Percentiles rank a stretch among this genome's conserved stretches.
phyloP scores from a whole-genome alignment of 495 filamentous ascomycete species.

The Neurospora sp. region DNA sequence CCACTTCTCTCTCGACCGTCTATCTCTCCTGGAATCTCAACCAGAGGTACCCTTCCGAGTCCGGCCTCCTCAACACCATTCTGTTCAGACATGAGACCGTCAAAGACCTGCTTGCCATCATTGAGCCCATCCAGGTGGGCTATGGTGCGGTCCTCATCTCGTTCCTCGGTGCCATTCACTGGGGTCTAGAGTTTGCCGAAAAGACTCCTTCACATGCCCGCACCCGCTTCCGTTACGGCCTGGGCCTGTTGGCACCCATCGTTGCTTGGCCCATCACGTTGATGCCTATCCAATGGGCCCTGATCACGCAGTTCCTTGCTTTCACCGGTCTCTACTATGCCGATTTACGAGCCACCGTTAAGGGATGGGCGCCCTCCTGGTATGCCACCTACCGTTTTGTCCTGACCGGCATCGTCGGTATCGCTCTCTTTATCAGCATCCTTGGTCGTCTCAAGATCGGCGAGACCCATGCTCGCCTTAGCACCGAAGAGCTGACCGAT shows the following conservation, averaged over 20 bases:
- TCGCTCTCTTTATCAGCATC: constrained; percentile 74
- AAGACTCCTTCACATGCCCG: constrained; percentile 23
- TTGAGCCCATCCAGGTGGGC: constrained; percentile 87
- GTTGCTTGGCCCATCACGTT: constrained; percentile 91
- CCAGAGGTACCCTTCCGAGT: constrained; percentile 50
- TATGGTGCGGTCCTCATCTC: constrained; percentile 93
- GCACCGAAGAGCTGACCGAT: constrained; percentile 55
- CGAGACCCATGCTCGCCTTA: constrained; percentile 34
- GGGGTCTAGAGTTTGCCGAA: constrained; percentile 65
- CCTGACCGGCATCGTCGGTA: constrained; percentile 85
- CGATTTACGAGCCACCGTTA: constrained; percentile 62
- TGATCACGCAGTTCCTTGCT: constrained; percentile 81
- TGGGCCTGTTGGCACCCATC: constrained; percentile 73
- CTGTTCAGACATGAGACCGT: constrained; percentile 64
- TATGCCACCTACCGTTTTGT: constrained; percentile 93
- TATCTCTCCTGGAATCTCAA: constrained; percentile 76
- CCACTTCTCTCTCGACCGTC: constrained; percentile 78
- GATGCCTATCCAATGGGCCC: constrained; percentile 75
- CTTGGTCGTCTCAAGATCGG: constrained; percentile 80
- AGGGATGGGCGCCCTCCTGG: constrained; percentile 85
- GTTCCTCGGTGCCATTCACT: constrained; percentile 93
- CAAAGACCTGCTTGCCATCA: constrained; percentile 58
- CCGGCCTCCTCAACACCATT: constrained; percentile 37
- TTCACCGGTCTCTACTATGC: constrained; percentile 87
- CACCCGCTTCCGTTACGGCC: constrained; percentile 56